These are phyloP conservation scores for Podospora pseudocomata DNA, from an alignment of 495 filamentous ascomycete genomes.

Conservation along the genomic window DNA sequence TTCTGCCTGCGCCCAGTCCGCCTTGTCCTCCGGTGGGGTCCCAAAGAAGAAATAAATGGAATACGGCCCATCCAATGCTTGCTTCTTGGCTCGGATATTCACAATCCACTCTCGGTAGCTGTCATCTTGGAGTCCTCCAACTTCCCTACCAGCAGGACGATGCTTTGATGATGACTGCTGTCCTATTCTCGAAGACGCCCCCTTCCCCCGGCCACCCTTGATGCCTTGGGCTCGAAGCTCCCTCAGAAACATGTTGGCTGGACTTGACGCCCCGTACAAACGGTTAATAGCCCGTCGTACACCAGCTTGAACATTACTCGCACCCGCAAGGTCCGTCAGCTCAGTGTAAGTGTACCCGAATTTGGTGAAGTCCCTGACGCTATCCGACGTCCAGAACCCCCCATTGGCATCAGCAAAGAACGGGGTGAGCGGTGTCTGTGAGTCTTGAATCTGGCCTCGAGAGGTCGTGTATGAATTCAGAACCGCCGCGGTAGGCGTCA, in stretches of 20 bases:
- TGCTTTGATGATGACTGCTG: neutral
- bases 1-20: conserved; percentile 40
- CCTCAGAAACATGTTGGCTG: conserved; percentile 33
- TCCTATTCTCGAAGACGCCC: neutral
- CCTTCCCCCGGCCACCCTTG: conserved; percentile 5
- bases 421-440: conserved; percentile 42
- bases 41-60: conserved; percentile 62
- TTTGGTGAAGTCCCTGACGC: conserved; percentile 38
- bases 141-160: neutral
- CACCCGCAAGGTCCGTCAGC: conserved; percentile 26
- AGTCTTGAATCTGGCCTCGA: conserved; percentile 39
- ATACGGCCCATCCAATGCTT: conserved; percentile 52
- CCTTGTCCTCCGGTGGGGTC: conserved; percentile 35
- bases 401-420: conserved; percentile 43
- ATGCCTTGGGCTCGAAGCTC: conserved; percentile 14
- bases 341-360: conserved; percentile 64
- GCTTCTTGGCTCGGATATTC: conserved; percentile 55
- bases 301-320: conserved; percentile 29
- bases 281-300: conserved; percentile 50
- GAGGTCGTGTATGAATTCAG: conserved; percentile 51
- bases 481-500: conserved; percentile 46
- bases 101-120: conserved; percentile 56
- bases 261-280: conserved; percentile 49
- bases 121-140: conserved; percentile 17
- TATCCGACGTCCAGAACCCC: conserved; percentile 50